Evolutionary conservation across 164 flowering plant species (phyloP).

Genomic region (Echeveria elegans): DNA sequence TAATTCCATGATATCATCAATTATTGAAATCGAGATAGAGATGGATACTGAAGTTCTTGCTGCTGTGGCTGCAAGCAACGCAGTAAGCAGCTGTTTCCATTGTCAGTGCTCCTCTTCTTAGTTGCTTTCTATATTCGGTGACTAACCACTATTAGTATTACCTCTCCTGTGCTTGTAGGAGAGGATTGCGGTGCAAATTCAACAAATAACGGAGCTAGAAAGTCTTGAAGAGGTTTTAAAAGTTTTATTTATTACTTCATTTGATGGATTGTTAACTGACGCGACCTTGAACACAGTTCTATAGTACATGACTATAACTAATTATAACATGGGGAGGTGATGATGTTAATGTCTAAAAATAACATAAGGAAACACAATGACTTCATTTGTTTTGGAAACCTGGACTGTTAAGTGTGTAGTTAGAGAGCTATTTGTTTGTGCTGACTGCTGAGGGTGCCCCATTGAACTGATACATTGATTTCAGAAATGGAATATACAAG

Average conservation of each 20-base stretch:
- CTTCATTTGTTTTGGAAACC: neutral
- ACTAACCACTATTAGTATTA: neutral
- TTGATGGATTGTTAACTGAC: too few relatives aligned
- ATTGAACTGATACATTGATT: constrained; percentile 10
- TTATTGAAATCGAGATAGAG: constrained; percentile 98
- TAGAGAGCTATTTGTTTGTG: neutral
- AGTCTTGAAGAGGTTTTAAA: constrained; percentile 71
- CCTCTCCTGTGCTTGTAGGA: constrained; percentile 40
- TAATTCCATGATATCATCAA: constrained; percentile 70
- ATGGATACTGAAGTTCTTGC: constrained; percentile 91
- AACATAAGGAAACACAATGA: too few relatives aligned
- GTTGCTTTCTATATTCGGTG: neutral
- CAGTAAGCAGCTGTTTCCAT: constrained; percentile 26
- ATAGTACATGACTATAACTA: too few relatives aligned
- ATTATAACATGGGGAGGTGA: neutral
- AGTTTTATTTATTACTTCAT: constrained; percentile 12
- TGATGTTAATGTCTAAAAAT: too few relatives aligned
- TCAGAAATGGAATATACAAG: constrained; percentile 84
- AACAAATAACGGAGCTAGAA: constrained; percentile 87
- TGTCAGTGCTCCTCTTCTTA: neutral
- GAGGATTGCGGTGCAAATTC: constrained; percentile 65
- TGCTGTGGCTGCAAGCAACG: constrained; percentile 83
- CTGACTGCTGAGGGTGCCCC: too few relatives aligned
- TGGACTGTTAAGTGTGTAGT: too few relatives aligned
- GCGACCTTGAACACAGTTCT: too few relatives aligned